phyloP scores from a whole-genome alignment of 2,329 filamentous ascomycete species.

The Xylaria sp. region DNA sequence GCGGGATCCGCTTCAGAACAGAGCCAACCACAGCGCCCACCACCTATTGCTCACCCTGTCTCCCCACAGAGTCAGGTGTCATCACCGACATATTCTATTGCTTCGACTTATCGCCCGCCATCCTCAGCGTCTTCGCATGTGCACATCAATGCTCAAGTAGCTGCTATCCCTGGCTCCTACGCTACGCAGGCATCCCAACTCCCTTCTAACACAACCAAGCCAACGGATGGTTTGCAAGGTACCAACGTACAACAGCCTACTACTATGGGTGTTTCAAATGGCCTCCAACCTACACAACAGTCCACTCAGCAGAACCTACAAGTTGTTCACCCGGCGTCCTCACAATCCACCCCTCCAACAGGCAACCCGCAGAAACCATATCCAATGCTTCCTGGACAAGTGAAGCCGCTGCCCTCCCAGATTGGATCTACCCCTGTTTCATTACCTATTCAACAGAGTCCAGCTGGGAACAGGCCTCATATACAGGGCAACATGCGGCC shows the following conservation, averaged over 20 bases:
- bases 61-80: slow-evolving; percentile 37
- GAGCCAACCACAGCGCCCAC: slow-evolving; percentile 18
- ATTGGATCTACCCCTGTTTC: slow-evolving; percentile 25
- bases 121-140: slow-evolving; percentile 28
- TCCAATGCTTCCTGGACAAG: slow-evolving; percentile 37
- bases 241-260: slow-evolving; percentile 9
- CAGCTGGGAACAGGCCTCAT: slow-evolving; percentile 2
- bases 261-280: neutral
- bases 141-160: slow-evolving; percentile 12
- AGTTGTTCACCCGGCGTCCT: neutral
- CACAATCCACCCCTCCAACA: slow-evolving; percentile 1
- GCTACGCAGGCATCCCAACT: slow-evolving; percentile 10
- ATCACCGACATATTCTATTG: slow-evolving; percentile 33
- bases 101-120: slow-evolving; percentile 31
- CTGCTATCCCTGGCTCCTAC: slow-evolving; percentile 4
- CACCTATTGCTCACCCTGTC: slow-evolving; percentile 25
- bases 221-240: slow-evolving; percentile 12
- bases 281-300: neutral
- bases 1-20: slow-evolving; percentile 2
- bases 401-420: slow-evolving; percentile 35
- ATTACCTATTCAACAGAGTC: slow-evolving; percentile 4
- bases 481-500: slow-evolving; percentile 3
- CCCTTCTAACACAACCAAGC: slow-evolving; percentile 14
- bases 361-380: slow-evolving; percentile 26
- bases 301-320: slow-evolving; percentile 9